Base-by-base conservation (phyloP, 2,329 filamentous ascomycete genomes). In the Didymellaceae sp. region DNA sequence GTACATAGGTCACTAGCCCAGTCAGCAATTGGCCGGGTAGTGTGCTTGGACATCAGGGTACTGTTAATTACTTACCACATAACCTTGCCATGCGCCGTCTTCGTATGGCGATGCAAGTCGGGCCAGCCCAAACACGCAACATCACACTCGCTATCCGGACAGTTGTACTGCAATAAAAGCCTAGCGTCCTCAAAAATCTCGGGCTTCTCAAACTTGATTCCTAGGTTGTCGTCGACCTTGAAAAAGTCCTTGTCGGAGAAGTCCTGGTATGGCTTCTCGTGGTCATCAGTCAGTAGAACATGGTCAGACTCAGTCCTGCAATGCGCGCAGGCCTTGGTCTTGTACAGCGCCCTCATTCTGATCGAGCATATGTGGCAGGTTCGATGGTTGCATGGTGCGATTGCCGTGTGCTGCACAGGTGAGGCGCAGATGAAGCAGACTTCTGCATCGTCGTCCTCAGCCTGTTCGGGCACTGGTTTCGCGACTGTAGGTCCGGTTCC, bases 371-470 rank as follows among this genome's bases (percentile, higher is more conserved):
- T 96, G 76, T 99, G 94, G 71, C 94, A 99, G 39, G 93, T 97
- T 49, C 90, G 84, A 76, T 99, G 94, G 74, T 97, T 97, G 76
- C 94, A 99, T 16, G 94, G 93, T 24, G 92, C 86, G 58, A 99
- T 86, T 8, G 92, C 89, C 63, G 90, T 86, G 77, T 97, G 91
- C 39, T 89, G 85, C 38, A 99, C 87, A 2, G 87, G 85, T 59
- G 92, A 96, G 48, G 94, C 93, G 75, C 94, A 99, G 68, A 99
- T 99, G 75, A 97, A 97, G 83, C 94, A 99, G 54, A 97, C 83
- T 56, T 97, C 82, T 21, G 82, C 83, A 38, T 74, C 58, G 77
- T 54, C 67, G 35, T 60, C 58, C 32, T 60, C 49, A 10, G 31
- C 48, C 21, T 46, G 44, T 32, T 51, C 48, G 37, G 45, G 42